phyloP scores from a whole-genome alignment of 2,329 filamentous ascomycete genomes.

The Exophiala calicioides region DNA sequence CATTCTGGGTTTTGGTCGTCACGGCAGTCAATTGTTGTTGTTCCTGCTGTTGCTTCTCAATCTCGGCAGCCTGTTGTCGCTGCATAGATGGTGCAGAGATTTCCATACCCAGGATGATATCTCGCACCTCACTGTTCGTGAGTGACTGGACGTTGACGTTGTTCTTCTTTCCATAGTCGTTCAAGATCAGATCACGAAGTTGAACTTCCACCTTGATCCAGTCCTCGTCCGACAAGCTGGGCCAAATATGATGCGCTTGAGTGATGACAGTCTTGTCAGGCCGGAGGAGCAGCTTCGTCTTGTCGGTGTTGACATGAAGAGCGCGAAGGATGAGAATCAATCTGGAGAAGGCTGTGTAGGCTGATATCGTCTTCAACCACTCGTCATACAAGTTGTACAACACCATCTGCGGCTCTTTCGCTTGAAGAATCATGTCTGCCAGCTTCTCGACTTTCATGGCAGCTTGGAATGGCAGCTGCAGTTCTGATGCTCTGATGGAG shows the following conservation, averaged over 20 bases:
- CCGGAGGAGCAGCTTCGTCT: slow-evolving; percentile 91
- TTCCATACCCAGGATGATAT: slow-evolving; percentile 99
- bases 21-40: slow-evolving; percentile 95
- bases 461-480: slow-evolving; percentile 97
- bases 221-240: slow-evolving; percentile 86
- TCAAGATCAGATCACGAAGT: slow-evolving; percentile 90
- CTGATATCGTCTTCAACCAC: slow-evolving; percentile 97
- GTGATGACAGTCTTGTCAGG: slow-evolving; percentile 98
- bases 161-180: slow-evolving; percentile 99
- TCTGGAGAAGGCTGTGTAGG: slow-evolving; percentile 97
- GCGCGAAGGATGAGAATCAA: slow-evolving; percentile 90
- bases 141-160: slow-evolving; percentile 98
- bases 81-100: slow-evolving; percentile 98
- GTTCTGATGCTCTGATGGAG: slow-evolving; percentile 92
- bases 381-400: slow-evolving; percentile 98
- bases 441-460: slow-evolving; percentile 99
- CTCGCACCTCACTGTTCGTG: slow-evolving; percentile 93
- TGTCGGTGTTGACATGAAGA: slow-evolving; percentile 95
- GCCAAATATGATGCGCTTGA: slow-evolving; percentile 99
- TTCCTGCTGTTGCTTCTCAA: slow-evolving; percentile 98
- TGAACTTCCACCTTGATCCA: slow-evolving; percentile 99
- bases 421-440: slow-evolving; percentile 96
- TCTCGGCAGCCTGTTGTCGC: slow-evolving; percentile 95
- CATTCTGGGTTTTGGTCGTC: slow-evolving; percentile 97
- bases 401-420: slow-evolving; percentile 99